phyloP scores from a whole-genome alignment of 306 rosid genomes.

The Canavalia ensiformis region DNA sequence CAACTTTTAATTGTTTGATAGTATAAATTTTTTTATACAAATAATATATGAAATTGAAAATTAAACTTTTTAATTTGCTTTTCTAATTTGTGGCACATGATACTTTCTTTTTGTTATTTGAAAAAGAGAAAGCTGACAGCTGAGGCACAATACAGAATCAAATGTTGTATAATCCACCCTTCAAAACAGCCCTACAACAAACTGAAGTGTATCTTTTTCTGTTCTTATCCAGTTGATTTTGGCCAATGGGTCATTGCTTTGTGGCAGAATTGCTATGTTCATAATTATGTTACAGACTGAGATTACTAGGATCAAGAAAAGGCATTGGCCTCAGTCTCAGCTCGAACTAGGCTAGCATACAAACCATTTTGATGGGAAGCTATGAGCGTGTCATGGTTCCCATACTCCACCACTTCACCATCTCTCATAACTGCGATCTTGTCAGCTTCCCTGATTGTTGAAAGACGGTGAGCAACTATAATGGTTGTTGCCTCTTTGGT shows the following conservation, averaged over 20 bases:
- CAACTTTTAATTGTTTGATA: background rate
- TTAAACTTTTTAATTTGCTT: conserved; percentile 4
- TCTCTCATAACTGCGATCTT: conserved; percentile 77
- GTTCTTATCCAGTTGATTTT: conserved; percentile 19
- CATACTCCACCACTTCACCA: conserved; percentile 77
- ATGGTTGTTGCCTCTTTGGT: conserved; percentile 71
- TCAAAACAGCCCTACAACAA: conserved; percentile 3
- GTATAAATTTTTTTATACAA: too few species aligned
- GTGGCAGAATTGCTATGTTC: conserved; percentile 2
- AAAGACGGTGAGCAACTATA: conserved; percentile 83
- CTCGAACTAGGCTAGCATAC: conserved; percentile 74
- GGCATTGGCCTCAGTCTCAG: conserved; percentile 82
- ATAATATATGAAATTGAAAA: too few species aligned
- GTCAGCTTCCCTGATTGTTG: conserved; percentile 76
- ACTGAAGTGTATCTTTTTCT: conserved; percentile 6
- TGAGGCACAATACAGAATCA: background rate
- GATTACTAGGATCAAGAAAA: conserved; percentile 53
- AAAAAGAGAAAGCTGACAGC: conserved; percentile 12
- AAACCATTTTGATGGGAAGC: conserved; percentile 66
- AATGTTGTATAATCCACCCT: background rate
- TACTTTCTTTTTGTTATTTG: conserved; percentile 18
- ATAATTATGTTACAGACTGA: conserved; percentile 20
- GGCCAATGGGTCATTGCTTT: background rate
- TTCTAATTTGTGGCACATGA: background rate
- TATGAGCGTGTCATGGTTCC: conserved; percentile 77